Evolutionary conservation across 73 alveolate species (phyloP).

Genomic region (Symbiodinium pilosum): DNA sequence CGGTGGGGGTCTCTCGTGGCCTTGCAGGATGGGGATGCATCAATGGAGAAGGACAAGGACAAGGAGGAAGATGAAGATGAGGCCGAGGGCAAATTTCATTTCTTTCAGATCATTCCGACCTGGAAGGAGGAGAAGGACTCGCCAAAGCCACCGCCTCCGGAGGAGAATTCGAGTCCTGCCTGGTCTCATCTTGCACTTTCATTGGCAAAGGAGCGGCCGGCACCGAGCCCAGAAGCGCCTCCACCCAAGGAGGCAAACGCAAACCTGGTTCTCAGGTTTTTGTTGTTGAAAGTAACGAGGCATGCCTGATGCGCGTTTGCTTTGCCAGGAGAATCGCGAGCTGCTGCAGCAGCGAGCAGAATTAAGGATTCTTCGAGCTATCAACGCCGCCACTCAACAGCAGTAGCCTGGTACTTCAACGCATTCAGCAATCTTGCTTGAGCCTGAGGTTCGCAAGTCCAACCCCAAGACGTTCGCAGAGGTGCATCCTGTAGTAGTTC

Average conservation of each 20-base stretch:
- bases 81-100: neutral
- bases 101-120: neutral
- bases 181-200: no score
- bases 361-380: conserved; percentile 27
- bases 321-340: conserved; percentile 39
- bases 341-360: conserved; percentile 40
- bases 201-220: neutral
- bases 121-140: neutral
- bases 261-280: neutral
- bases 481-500: no score
- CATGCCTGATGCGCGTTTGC: no score
- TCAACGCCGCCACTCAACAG: neutral
- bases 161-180: neutral
- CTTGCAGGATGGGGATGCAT: neutral
- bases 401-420: neutral
- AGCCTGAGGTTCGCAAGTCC: conserved; percentile 38
- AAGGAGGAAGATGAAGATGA: neutral
- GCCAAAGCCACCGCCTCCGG: neutral
- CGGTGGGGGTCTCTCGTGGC: neutral
- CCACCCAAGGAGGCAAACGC: neutral
- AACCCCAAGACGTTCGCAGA: conserved; percentile 34
- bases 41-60: neutral
- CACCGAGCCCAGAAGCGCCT: neutral
- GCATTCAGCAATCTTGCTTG: no score
- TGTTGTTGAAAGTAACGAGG: no score